Percentiles rank a stretch among this genome's conserved stretches.
Conservation (phyloP, 305 asterid genomes). For the Solanum hybrid region DNA sequence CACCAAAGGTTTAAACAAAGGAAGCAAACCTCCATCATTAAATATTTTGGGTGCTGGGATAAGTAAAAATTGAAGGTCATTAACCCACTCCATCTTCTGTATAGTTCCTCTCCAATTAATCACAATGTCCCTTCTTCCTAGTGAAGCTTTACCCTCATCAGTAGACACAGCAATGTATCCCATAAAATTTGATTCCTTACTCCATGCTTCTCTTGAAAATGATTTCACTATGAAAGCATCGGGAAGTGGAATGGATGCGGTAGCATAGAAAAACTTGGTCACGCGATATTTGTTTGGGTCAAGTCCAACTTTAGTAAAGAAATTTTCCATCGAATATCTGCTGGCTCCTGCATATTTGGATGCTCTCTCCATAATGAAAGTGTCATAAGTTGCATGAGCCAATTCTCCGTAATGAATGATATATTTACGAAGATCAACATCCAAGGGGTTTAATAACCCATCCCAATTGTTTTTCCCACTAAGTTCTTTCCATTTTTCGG, state of each 20-base stretch:
- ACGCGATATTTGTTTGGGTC: constrained; percentile 30
- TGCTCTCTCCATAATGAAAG: constrained; percentile 43
- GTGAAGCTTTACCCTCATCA: constrained; percentile 38
- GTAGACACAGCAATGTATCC: constrained; percentile 67
- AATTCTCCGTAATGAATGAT: constrained; percentile 56
- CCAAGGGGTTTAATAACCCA: constrained; percentile 42
- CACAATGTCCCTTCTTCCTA: constrained; percentile 64
- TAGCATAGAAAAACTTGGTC: constrained; percentile 51
- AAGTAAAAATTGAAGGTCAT: constrained; percentile 36
- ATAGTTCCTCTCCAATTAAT: constrained; percentile 69
- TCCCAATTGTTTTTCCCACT: constrained; percentile 51
- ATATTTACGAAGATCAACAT: constrained; percentile 47
- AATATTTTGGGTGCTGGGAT: constrained; percentile 38
- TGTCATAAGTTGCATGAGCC: constrained; percentile 66
- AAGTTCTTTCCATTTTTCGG: constrained; percentile 43
- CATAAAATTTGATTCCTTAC: constrained; percentile 63
- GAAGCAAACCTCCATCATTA: constrained; percentile 10
- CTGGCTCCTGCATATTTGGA: constrained; percentile 60
- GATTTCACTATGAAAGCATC: constrained; percentile 38
- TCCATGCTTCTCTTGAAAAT: constrained; percentile 45
- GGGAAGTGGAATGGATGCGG: constrained; percentile 34
- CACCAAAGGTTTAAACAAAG: constrained; percentile 23
- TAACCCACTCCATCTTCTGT: constrained; percentile 45
- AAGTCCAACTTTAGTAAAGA: constrained; percentile 40
- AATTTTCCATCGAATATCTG: constrained; percentile 23